Evolutionary conservation across 2,329 filamentous ascomycete species (phyloP), one percentile per base, ranked within the genome.

Genomic region (Aspergillus awamori): DNA sequence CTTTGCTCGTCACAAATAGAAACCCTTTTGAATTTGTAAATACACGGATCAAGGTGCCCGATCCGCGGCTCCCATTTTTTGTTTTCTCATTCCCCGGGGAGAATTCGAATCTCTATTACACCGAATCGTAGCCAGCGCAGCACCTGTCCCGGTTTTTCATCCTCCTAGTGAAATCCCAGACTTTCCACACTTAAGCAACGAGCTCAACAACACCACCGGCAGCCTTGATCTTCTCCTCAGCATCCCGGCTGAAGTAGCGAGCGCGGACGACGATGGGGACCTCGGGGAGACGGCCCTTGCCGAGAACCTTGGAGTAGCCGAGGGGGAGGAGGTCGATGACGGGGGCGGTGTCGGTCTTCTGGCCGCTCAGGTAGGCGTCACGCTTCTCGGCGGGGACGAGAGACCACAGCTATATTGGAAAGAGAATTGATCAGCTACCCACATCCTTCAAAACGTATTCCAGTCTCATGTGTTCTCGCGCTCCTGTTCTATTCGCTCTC

Each of bases 191-290:
- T 86, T 90, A 97, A 83, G 93, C 93, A 78, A 97, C 92, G 80
- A 97, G 87, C 87, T 97, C 92, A 76, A 96, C 86, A 77, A 97
- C 91, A 83, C 94, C 94, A 82, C 95, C 95, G 76, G 93, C 94
- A 82, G 95, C 92, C 81, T 91, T 96, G 84, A 99, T 97, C 91
- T 99, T 99, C 85, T 92, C 87, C 90, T 99, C 95, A 72, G 95
- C 95, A 81, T 97, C 89, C 80, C 91, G 90, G 87, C 89, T 93
- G 83, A 99, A 91, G 86, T 93, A 98, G 80, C 95, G 87, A 73
- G 95, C 94, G 79, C 92, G 92, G 72, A 99, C 93, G 76, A 99
- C 92, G 76, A 99, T 82, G 72, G 95, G 95, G 76, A 98, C 87
- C 78, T 94, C 86, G 77, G 95, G 94, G 76, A 98, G 86, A 78